phyloP scores from a whole-genome alignment of 805 yeast species.

The Tetrapisispora nanseiensis region DNA sequence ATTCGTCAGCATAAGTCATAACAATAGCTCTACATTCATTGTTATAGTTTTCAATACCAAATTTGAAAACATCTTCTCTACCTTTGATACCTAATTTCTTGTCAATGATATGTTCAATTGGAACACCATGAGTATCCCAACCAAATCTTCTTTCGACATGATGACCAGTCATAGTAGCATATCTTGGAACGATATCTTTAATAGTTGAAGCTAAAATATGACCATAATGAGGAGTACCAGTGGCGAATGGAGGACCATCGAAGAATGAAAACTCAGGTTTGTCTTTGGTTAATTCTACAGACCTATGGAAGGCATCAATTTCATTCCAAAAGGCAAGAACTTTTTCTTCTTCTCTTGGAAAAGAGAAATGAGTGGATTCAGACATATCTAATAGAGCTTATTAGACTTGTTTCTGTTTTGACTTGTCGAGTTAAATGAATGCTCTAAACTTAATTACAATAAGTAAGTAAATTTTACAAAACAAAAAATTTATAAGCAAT shows the following conservation, averaged over 20 bases:
- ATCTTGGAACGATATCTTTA: slow-evolving; percentile 94
- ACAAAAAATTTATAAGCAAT: neutral
- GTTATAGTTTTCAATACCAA: slow-evolving; percentile 92
- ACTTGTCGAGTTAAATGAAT: too few species aligned
- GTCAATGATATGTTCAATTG: slow-evolving; percentile 98
- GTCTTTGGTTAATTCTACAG: slow-evolving; percentile 73
- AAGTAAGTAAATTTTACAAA: neutral
- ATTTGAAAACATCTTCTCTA: slow-evolving; percentile 85
- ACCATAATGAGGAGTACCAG: slow-evolving; percentile 99
- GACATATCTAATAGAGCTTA: slow-evolving; percentile 20
- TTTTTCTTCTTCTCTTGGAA: slow-evolving; percentile 84
- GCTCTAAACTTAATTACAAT: neutral
- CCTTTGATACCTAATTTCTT: slow-evolving; percentile 89
- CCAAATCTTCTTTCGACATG: slow-evolving; percentile 97
- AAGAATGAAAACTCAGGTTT: slow-evolving; percentile 84
- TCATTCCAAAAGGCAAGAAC: slow-evolving; percentile 78
- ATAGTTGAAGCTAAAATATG: slow-evolving; percentile 94
- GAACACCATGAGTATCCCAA: slow-evolving; percentile 99
- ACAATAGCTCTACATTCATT: slow-evolving; percentile 93
- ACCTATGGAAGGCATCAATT: slow-evolving; percentile 85
- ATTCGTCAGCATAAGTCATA: slow-evolving; percentile 91
- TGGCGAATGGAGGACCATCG: slow-evolving; percentile 99
- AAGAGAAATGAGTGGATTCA: slow-evolving; percentile 44
- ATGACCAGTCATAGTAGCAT: slow-evolving; percentile 95
- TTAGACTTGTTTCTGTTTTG: neutral